Conservation (phyloP, 2,329 filamentous ascomycete genomes). For the Colletotrichum sp. region DNA sequence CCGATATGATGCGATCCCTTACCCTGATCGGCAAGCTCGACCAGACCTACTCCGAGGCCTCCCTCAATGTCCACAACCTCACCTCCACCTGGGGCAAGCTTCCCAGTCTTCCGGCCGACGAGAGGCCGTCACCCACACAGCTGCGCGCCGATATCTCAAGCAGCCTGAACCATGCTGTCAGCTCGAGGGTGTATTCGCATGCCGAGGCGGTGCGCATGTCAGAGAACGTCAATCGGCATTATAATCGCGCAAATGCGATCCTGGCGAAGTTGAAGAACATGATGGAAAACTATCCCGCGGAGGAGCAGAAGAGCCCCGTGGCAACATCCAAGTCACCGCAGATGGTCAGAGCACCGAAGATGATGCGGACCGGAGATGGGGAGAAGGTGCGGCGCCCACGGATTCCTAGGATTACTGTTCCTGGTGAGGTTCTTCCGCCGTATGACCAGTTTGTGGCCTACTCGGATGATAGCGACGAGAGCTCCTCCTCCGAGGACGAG, state of each 20-base stretch:
- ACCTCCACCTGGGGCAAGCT: conserved; percentile 63
- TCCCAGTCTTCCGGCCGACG: conserved; percentile 50
- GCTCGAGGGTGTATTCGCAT: conserved; percentile 62
- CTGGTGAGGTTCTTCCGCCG: conserved; percentile 69
- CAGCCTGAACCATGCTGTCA: conserved; percentile 58
- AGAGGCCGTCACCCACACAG: conserved; percentile 52
- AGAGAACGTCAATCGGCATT: conserved; percentile 67
- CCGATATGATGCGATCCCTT: conserved; percentile 69
- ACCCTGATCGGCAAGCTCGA: conserved; percentile 71
- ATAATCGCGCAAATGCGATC: conserved; percentile 63
- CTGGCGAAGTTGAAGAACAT: conserved; percentile 64
- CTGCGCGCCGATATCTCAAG: conserved; percentile 67
- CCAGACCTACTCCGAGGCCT: conserved; percentile 60
- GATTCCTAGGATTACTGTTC: conserved; percentile 66
- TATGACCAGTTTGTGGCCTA: conserved; percentile 69
- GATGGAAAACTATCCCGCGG: conserved; percentile 63
- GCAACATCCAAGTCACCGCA: conserved; percentile 59
- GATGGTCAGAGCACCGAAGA: conserved; percentile 51
- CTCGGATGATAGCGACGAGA: conserved; percentile 58
- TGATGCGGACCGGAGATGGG: conserved; percentile 49
- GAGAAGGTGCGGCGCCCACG: conserved; percentile 51
- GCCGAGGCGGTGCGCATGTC: conserved; percentile 68
- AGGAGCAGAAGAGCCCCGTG: conserved; percentile 57
- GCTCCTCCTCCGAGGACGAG: conserved; percentile 51
- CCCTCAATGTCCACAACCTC: conserved; percentile 59